These are phyloP conservation scores for Tolypocladium album DNA, from an alignment of 2,329 filamentous ascomycete species.

Conservation along the genomic window DNA sequence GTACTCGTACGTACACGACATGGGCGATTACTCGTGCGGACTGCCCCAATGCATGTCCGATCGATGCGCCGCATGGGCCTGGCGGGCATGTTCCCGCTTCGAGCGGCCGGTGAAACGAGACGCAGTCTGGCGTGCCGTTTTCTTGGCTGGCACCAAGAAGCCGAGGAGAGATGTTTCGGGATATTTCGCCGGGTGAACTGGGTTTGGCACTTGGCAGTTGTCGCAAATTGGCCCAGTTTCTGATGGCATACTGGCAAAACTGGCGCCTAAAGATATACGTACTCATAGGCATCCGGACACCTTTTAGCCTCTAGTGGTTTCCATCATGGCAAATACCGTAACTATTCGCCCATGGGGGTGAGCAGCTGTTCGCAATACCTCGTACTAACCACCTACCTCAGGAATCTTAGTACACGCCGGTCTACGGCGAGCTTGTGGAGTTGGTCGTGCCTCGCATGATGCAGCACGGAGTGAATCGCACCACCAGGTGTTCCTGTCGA, in stretches of 20 bases:
- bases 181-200: neutral
- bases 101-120: neutral
- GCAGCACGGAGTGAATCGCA: neutral
- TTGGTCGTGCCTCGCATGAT: neutral
- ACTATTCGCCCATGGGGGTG: neutral
- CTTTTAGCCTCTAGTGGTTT: neutral
- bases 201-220: neutral
- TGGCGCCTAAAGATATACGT: neutral
- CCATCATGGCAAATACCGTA: neutral
- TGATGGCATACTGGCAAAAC: neutral
- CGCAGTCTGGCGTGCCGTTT: neutral
- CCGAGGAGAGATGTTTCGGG: neutral
- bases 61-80: neutral
- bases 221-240: neutral
- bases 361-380: neutral
- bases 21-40: neutral
- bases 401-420: neutral
- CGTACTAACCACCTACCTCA: neutral
- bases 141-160: neutral
- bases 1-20: no score
- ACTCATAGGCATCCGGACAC: neutral
- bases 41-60: neutral
- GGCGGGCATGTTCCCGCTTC: neutral
- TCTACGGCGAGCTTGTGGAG: neutral
- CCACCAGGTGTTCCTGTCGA: neutral